Percentiles rank a stretch among this genome's conserved stretches.
These are phyloP conservation scores for Aspergillus piperis DNA, from an alignment of 2,329 filamentous ascomycete species.

Conservation along the genomic window DNA sequence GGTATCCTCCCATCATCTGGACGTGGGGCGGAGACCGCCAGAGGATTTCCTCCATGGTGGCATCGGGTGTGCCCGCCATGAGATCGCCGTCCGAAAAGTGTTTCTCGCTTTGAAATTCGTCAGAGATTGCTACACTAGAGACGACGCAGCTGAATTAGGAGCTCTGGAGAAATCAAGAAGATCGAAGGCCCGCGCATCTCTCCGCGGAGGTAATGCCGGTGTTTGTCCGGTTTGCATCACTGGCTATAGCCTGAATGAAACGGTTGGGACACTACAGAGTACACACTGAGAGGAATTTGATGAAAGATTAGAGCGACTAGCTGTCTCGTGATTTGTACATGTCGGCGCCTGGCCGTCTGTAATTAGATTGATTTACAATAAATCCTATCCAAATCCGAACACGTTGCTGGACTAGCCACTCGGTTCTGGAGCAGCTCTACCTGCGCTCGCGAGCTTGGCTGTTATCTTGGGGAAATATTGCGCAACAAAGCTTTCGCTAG, in stretches of 20 bases:
- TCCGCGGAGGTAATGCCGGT: conserved; percentile 19
- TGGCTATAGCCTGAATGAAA: not conserved
- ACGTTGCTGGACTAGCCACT: not conserved
- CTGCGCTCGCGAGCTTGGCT: conserved; percentile 48
- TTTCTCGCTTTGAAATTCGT: not conserved
- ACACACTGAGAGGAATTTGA: not conserved
- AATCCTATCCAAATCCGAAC: not conserved
- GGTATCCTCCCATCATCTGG: conserved; percentile 48
- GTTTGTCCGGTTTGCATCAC: conserved; percentile 35
- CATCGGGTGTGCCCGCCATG: conserved; percentile 40
- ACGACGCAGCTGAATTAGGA: not conserved
- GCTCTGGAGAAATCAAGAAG: conserved; percentile 1
- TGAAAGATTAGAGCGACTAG: not conserved
- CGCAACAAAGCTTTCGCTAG: conserved; percentile 72
- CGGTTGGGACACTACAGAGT: not conserved
- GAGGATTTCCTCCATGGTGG: conserved; percentile 47
- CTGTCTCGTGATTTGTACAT: not conserved
- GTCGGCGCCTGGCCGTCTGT: not conserved
- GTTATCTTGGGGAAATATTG: conserved; percentile 75
- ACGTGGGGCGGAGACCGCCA: conserved; percentile 49
- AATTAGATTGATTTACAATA: not conserved
- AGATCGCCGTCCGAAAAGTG: not conserved
- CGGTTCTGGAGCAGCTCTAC: not conserved
- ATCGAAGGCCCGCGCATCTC: not conserved
- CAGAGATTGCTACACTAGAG: not conserved